Conservation (phyloP, 768 basidiomycete genomes). For the Atractiella rhizophila region DNA sequence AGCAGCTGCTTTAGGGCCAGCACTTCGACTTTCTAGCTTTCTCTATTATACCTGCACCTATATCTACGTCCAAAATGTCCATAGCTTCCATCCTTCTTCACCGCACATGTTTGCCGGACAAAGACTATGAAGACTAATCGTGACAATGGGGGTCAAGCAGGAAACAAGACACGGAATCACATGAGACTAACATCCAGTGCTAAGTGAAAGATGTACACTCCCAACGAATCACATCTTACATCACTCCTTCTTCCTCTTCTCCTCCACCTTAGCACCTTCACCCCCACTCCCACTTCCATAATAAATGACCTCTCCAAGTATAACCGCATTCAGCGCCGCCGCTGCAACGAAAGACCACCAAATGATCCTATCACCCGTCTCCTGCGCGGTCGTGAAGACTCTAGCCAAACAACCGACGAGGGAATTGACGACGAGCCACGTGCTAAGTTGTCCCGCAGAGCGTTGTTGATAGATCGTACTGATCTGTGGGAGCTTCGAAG, state of each 20-base stretch:
- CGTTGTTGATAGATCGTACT: slow-evolving; percentile 42
- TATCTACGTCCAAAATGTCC: neutral
- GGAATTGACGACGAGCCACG: slow-evolving; percentile 71
- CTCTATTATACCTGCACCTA: neutral
- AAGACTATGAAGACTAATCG: neutral
- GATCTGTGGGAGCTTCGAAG: slow-evolving; percentile 89
- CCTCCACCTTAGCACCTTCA: neutral
- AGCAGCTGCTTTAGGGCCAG: neutral
- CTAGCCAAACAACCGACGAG: slow-evolving; percentile 71
- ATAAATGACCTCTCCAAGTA: slow-evolving; percentile 21
- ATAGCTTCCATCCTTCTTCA: neutral
- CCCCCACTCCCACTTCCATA: slow-evolving; percentile 4
- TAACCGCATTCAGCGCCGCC: slow-evolving; percentile 51
- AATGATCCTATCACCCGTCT: slow-evolving; percentile 59
- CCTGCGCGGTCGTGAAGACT: slow-evolving; percentile 73
- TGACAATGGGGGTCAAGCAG: neutral
- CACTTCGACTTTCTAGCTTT: neutral
- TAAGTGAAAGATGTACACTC: neutral
- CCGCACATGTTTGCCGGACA: neutral
- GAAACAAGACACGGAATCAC: too few species aligned
- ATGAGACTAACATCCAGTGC: neutral
- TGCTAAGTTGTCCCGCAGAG: slow-evolving; percentile 78
- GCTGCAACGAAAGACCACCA: slow-evolving; percentile 62
- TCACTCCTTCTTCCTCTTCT: neutral
- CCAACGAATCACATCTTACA: neutral